Conservation (phyloP, 306 rosid genomes). For the Medicago lupulina region DNA sequence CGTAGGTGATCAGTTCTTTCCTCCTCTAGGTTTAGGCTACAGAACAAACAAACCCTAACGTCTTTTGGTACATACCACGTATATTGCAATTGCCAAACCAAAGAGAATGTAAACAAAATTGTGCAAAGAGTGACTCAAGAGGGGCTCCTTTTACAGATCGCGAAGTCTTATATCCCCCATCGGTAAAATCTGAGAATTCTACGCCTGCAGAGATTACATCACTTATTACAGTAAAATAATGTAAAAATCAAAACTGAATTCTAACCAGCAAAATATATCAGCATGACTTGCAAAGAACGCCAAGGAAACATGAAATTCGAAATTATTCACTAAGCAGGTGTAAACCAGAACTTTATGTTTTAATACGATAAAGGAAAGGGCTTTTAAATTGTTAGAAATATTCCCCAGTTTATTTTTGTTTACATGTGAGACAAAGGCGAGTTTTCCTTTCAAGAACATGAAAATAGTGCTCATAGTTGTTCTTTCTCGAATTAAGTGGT, state of each 20-base stretch:
- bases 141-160: constrained; percentile 89
- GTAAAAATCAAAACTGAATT: constrained; percentile 27
- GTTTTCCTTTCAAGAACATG: constrained; percentile 28
- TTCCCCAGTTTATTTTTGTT: constrained; percentile 24
- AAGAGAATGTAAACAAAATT: constrained; percentile 87
- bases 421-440: constrained; percentile 19
- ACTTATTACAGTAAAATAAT: constrained; percentile 36
- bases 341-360: constrained; percentile 16
- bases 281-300: constrained; percentile 20
- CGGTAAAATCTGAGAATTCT: constrained; percentile 50
- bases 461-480: constrained; percentile 20
- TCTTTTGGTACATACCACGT: constrained; percentile 67
- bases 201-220: constrained; percentile 53
- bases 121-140: constrained; percentile 79
- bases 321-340: constrained; percentile 24
- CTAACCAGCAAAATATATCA: constrained; percentile 26
- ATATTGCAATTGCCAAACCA: constrained; percentile 97
- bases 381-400: constrained; percentile 1
- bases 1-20: constrained; percentile 26
- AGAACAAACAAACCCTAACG: constrained; percentile 43
- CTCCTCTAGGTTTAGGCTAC: constrained; percentile 28
- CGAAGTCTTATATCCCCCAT: constrained; percentile 62
- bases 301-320: constrained; percentile 24
- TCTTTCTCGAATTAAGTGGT: neutral
- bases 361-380: constrained; percentile 17